Evolutionary conservation across 2,329 filamentous ascomycete species (phyloP).

Genomic region (Scolecobasidium constrictum): DNA sequence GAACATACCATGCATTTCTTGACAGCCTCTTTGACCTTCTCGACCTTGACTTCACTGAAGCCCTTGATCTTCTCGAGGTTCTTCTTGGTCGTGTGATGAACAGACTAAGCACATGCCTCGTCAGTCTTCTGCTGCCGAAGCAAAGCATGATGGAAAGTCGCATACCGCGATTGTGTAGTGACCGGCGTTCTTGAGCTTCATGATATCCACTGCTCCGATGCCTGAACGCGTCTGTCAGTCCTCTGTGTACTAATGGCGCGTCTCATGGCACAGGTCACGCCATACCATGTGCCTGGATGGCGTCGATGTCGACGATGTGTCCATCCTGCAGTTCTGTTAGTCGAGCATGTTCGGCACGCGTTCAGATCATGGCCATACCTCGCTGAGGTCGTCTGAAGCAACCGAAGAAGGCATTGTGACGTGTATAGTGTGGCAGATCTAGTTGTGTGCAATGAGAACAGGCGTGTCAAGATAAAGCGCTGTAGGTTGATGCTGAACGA

Average conservation of each 20-base stretch:
- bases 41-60: slow-evolving; percentile 59
- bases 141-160: neutral
- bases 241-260: slow-evolving; percentile 5
- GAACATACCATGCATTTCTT: slow-evolving; percentile 44
- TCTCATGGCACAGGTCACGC: no score
- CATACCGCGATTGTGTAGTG: slow-evolving; percentile 53
- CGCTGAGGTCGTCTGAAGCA: slow-evolving; percentile 36
- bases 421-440: no score
- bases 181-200: slow-evolving; percentile 51
- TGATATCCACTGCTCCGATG: slow-evolving; percentile 54
- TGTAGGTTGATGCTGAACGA: no score
- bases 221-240: slow-evolving; percentile 27
- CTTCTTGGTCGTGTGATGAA: slow-evolving; percentile 48
- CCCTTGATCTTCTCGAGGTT: slow-evolving; percentile 57
- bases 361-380: neutral
- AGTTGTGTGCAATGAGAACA: no score
- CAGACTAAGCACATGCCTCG: slow-evolving; percentile 37
- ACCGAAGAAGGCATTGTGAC: slow-evolving; percentile 42
- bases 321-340: slow-evolving; percentile 25
- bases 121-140: neutral
- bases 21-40: slow-evolving; percentile 59
- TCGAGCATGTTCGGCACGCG: neutral
- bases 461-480: no score
- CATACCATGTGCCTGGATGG: slow-evolving; percentile 56
- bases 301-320: slow-evolving; percentile 56